Conservation (phyloP, 768 basidiomycete genomes). For the Psilocybe azurescens region DNA sequence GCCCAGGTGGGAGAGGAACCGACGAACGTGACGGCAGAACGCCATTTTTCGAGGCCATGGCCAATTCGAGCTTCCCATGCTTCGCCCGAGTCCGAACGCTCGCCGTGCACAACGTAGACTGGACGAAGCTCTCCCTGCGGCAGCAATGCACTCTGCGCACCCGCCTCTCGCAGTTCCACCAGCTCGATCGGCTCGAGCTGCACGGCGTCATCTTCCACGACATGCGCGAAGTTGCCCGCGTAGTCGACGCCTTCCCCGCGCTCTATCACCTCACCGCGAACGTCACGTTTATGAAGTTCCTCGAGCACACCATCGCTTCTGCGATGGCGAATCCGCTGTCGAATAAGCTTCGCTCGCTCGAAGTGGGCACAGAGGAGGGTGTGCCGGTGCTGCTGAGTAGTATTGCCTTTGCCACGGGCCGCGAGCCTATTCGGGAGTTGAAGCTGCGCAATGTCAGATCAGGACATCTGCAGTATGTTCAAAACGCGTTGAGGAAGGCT, state of each 20-base stretch:
- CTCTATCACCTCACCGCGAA: constrained; percentile 30
- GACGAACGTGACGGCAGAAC: background rate
- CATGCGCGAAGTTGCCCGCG: constrained; percentile 32
- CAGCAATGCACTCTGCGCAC: constrained; percentile 23
- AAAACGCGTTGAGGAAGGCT: constrained; percentile 12
- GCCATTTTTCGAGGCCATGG: constrained; percentile 23
- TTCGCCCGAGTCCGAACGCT: constrained; percentile 25
- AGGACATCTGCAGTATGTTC: constrained; percentile 23
- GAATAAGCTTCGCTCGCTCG: constrained; percentile 24
- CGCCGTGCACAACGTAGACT: constrained; percentile 32
- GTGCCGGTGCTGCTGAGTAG: constrained; percentile 29
- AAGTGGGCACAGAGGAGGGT: constrained; percentile 31
- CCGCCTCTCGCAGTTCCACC: constrained; percentile 24
- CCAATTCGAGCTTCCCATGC: constrained; percentile 21
- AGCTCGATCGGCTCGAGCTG: constrained; percentile 29
- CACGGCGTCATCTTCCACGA: constrained; percentile 35
- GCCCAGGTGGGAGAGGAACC: background rate
- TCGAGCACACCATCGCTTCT: constrained; percentile 27
- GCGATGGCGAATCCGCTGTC: constrained; percentile 18
- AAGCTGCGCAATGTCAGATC: constrained; percentile 23
- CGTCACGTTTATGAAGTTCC: constrained; percentile 32
- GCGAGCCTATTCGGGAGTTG: constrained; percentile 13
- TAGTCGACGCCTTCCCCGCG: constrained; percentile 26
- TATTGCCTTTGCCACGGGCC: constrained; percentile 6
- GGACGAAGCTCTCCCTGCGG: constrained; percentile 28